phyloP scores from a whole-genome alignment of 495 filamentous ascomycete genomes.

The Hypoxylon lenormandii region DNA sequence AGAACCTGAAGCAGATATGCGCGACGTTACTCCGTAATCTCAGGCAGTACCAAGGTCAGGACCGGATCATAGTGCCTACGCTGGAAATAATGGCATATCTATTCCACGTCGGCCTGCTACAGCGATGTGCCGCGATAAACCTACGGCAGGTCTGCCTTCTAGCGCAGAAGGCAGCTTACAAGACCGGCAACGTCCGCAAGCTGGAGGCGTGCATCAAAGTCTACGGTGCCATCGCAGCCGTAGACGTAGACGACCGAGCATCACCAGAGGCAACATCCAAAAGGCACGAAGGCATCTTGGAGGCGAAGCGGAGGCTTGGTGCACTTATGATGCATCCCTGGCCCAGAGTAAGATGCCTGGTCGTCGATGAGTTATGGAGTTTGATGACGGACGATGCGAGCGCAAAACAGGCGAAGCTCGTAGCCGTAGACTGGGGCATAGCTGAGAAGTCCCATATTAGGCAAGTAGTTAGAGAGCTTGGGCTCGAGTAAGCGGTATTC shows the following conservation, averaged over 20 bases:
- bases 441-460: constrained; percentile 55
- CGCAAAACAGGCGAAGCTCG: constrained; percentile 40
- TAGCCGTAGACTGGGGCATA: constrained; percentile 58
- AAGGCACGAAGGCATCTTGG: constrained; percentile 48
- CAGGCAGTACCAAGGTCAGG: constrained; percentile 60
- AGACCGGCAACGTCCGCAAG: constrained; percentile 80
- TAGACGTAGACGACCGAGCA: constrained; percentile 11
- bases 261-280: constrained; percentile 32
- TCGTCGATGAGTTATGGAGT: constrained; percentile 63
- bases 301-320: constrained; percentile 60
- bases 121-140: constrained; percentile 46
- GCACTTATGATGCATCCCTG: constrained; percentile 62
- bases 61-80: constrained; percentile 78
- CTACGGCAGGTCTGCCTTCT: constrained; percentile 71
- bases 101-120: constrained; percentile 68
- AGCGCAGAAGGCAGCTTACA: constrained; percentile 82
- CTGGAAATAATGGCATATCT: constrained; percentile 81
- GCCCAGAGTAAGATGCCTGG: constrained; percentile 57
- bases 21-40: constrained; percentile 54
- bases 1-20: constrained; percentile 51
- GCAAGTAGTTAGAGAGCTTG: constrained; percentile 51
- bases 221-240: constrained; percentile 72
- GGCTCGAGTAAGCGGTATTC: constrained; percentile 42
- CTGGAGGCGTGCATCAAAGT: constrained; percentile 80
- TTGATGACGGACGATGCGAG: constrained; percentile 38